A percentile compares a stretch with the other conserved stretches of the same genome.
These are phyloP conservation scores for Globisporangium radiosum DNA, from an alignment of 352 stramenopile species.

Conservation along the genomic window DNA sequence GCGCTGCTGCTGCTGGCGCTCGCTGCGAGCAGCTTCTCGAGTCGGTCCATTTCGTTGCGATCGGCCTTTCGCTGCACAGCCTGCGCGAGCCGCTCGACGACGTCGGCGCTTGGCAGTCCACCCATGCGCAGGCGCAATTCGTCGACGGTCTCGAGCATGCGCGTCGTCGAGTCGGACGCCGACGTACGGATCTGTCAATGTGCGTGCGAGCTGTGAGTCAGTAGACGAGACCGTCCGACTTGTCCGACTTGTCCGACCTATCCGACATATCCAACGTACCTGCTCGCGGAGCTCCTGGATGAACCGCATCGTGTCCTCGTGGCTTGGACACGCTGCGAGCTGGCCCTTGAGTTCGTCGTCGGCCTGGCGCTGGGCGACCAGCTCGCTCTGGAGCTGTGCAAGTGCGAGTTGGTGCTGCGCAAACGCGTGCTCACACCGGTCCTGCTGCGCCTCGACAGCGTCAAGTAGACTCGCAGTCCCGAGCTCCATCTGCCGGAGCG, in stretches of 20 bases:
- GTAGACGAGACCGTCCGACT: background rate
- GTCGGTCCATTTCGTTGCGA: slow-evolving; percentile 42
- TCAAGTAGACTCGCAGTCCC: slow-evolving; percentile 53
- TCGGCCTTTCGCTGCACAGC: slow-evolving; percentile 50
- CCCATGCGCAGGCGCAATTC: slow-evolving; percentile 41
- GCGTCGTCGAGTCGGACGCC: slow-evolving; percentile 27
- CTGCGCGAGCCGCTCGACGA: slow-evolving; percentile 33
- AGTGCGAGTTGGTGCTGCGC: slow-evolving; percentile 33
- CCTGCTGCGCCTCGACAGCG: slow-evolving; percentile 43
- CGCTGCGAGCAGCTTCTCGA: slow-evolving; percentile 27
- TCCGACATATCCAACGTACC: slow-evolving; percentile 14
- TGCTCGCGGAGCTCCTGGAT: slow-evolving; percentile 52
- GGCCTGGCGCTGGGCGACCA: slow-evolving; percentile 34
- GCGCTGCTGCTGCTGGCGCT: slow-evolving; percentile 9
- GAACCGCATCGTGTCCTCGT: slow-evolving; percentile 54
- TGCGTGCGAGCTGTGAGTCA: background rate
- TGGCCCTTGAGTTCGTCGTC: slow-evolving; percentile 40
- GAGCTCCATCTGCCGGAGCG: slow-evolving; percentile 56
- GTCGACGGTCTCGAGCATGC: slow-evolving; percentile 44
- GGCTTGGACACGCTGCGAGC: slow-evolving; percentile 39
- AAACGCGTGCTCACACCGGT: slow-evolving; percentile 33
- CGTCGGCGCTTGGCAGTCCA: slow-evolving; percentile 36
- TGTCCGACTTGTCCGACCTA: background rate
- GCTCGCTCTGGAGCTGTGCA: slow-evolving; percentile 34
- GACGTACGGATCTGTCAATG: slow-evolving; percentile 27